Conservation (phyloP, 2,329 filamentous ascomycete genomes). For the Scortechinia acanthostroma region DNA sequence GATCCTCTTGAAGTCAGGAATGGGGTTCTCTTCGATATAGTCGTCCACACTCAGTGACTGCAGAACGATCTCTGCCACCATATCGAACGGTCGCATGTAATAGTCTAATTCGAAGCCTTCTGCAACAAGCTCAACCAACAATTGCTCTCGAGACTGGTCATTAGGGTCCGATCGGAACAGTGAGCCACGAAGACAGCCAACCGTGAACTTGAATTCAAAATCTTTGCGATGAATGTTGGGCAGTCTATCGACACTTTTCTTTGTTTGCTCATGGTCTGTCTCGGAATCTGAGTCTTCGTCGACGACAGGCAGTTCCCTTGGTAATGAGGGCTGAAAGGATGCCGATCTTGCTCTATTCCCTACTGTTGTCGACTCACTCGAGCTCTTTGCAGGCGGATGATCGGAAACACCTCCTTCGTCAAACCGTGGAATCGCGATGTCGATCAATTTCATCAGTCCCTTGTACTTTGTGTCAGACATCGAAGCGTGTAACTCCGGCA, state of each 20-base stretch:
- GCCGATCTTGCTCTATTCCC: conserved; percentile 26
- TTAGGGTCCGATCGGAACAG: conserved; percentile 81
- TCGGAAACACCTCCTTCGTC: conserved; percentile 35
- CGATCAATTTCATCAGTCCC: conserved; percentile 88
- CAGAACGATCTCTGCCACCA: conserved; percentile 84
- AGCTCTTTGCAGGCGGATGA: conserved; percentile 12
- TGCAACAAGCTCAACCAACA: conserved; percentile 85
- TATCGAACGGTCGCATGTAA: conserved; percentile 81
- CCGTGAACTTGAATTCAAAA: conserved; percentile 94
- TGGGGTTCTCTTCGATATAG: conserved; percentile 74
- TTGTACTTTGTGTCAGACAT: conserved; percentile 97
- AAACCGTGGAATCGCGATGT: conserved; percentile 87
- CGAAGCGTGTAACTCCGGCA: conserved; percentile 85
- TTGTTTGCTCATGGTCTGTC: conserved; percentile 59
- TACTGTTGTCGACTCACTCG: neutral
- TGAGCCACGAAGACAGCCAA: conserved; percentile 88
- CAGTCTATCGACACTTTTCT: conserved; percentile 44
- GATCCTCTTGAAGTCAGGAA: conserved; percentile 91
- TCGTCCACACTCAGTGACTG: conserved; percentile 86
- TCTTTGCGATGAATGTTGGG: conserved; percentile 78
- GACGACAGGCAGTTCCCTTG: conserved; percentile 59
- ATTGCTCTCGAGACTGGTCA: conserved; percentile 65
- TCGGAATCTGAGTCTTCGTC: conserved; percentile 63
- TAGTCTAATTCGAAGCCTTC: conserved; percentile 83
- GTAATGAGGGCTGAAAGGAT: conserved; percentile 29